Evolutionary conservation across 805 yeast genomes (phyloP).

Genomic region (Citeromyces matritensis): DNA sequence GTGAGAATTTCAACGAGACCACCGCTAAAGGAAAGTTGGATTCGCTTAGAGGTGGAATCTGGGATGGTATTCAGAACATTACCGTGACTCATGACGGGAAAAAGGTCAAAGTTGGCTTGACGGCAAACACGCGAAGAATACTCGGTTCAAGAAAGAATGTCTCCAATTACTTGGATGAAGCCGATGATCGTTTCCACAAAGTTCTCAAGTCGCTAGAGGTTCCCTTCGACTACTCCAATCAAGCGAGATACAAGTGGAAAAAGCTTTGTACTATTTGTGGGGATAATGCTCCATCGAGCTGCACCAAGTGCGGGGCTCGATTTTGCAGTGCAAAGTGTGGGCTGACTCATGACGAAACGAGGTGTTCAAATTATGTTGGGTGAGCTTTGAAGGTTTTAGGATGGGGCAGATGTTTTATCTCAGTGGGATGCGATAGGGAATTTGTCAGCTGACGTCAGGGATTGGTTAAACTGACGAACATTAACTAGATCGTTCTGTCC

Average conservation of each 20-base stretch:
- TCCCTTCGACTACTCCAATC: conserved; percentile 8
- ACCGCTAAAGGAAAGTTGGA: conserved; percentile 12
- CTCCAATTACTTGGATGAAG: conserved; percentile 24
- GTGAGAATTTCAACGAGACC: conserved; percentile 25
- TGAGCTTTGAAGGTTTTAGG: too few relatives aligned
- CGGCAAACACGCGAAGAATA: conserved; percentile 20
- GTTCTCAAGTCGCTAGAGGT: conserved; percentile 15
- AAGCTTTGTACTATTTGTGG: conserved; percentile 31
- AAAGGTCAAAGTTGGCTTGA: conserved; percentile 6
- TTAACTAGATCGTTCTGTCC: too few relatives aligned
- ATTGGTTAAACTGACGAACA: too few relatives aligned
- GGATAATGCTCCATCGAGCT: conserved; percentile 21
- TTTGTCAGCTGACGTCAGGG: too few relatives aligned
- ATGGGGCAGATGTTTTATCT: too few relatives aligned
- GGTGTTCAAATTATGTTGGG: conserved; percentile 13
- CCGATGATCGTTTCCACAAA: conserved; percentile 18
- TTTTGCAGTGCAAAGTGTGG: conserved; percentile 25
- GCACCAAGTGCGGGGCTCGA: conserved; percentile 23
- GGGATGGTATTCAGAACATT: too few relatives aligned
- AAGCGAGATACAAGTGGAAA: conserved; percentile 14
- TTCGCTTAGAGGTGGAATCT: too few relatives aligned
- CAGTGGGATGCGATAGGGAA: too few relatives aligned
- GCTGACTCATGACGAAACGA: conserved; percentile 23
- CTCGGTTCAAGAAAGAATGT: conserved; percentile 23
- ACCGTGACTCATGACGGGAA: neutral